Base-by-base conservation (phyloP, 768 basidiomycete species). In the Rhizopogon roseolus region DNA sequence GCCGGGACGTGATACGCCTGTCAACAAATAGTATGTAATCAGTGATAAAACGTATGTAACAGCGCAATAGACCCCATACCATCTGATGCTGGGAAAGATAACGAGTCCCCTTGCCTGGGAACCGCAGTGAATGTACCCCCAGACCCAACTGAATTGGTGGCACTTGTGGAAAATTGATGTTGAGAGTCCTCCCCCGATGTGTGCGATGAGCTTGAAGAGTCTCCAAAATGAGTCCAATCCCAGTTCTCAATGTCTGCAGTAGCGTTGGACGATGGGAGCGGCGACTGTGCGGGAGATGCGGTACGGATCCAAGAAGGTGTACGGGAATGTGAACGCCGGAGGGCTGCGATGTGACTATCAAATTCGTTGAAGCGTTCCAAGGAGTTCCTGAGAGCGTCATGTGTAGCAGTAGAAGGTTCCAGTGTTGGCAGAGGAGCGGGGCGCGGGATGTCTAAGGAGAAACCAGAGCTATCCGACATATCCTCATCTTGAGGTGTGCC, bases 291-390 rank as follows among this genome's bases (percentile, higher is more conserved):
- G 22, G 69, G 45, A 37, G 69, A 62, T 41, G 56, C 62, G 55
- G 64, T 62, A 61, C 4, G 58, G 50, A 42, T 57, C 65, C 55
- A 58, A 27, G 53, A 48, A 16, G 59, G 57, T 13, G 61, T 56
- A 42, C 66, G 63, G 13, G 69, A 64, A 45, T 69, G 68, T 36
- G 74, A 75, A 52, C 68, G 71, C 27, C 79, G 74, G 56, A 81
- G 64, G 17, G 73, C 73, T 55, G 77, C 73, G 42, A 81, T 81
- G 48, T 82, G 73, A 50, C 71, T 72, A 60, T 84, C 79, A 55
- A 82, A 82, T 28, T 74, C 72, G 65, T 74, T 77, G 58, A 81
- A 81, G 32, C 79, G 76, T 34, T 80, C 78, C 22, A 83, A 55
- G 0, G 80, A 76, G 14, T 71, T 59, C 19, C 77, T 73, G 37